phyloP scores from a whole-genome alignment of 1,139 yeast species.

The Suhomyces choctaworum region DNA sequence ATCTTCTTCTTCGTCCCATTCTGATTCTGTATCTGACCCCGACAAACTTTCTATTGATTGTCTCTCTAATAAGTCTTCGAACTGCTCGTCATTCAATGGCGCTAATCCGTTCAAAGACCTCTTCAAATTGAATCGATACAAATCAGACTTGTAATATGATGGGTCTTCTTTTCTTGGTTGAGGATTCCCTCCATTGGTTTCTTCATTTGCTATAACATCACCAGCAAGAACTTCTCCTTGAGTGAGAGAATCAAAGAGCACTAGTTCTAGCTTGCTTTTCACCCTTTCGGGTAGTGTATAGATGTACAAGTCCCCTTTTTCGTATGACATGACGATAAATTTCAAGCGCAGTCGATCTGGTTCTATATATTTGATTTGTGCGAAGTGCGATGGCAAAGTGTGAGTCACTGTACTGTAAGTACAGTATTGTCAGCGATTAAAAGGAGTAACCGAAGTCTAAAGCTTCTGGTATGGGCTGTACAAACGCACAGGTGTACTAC shows the following conservation, averaged over 20 bases:
- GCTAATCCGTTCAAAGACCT: constrained; percentile 48
- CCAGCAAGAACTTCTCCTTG: constrained; percentile 19
- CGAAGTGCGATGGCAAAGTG: constrained; percentile 2
- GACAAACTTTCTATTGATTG: constrained; percentile 59
- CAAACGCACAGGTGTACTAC: too few relatives aligned
- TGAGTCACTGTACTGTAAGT: constrained; percentile 2
- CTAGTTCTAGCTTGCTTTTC: constrained; percentile 49
- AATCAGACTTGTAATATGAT: constrained; percentile 55
- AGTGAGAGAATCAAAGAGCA: constrained; percentile 57
- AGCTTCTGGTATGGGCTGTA: too few relatives aligned
- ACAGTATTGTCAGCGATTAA: too few relatives aligned
- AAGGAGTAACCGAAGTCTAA: too few relatives aligned
- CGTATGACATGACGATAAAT: constrained; percentile 11
- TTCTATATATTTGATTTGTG: constrained; percentile 1
- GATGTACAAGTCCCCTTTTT: constrained; percentile 49
- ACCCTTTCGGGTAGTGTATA: constrained; percentile 49
- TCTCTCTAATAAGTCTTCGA: constrained; percentile 54
- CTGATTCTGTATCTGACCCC: constrained; percentile 49
- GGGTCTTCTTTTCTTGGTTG: constrained; percentile 6
- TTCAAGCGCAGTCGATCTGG: background rate
- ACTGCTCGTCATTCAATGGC: constrained; percentile 57
- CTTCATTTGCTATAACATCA: background rate
- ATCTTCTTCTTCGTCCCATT: constrained; percentile 17
- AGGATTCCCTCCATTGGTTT: background rate
- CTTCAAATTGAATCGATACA: constrained; percentile 61